Evolutionary conservation across 2,329 filamentous ascomycete genomes (phyloP), one percentile per base, ranked within the genome.

Genomic region (Biscogniauxia sp.): DNA sequence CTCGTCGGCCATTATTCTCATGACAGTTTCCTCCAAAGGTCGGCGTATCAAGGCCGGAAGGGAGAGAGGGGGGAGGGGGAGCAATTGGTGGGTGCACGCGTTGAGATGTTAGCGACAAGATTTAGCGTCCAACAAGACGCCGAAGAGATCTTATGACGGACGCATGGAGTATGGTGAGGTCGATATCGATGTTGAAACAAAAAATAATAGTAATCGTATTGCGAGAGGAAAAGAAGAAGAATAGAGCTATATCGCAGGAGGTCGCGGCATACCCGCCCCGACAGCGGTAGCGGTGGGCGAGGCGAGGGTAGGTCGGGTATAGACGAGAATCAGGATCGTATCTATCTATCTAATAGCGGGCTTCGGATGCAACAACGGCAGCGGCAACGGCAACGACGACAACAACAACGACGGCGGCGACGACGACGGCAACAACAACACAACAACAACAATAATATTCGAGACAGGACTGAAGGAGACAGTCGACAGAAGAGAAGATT

Each of bases 1-100:
- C 69, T 86, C 82, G 74, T 85, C 82, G 66, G 80, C 79, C 81
- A 84, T 83, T 62, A 70, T 62, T 60, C 64, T 72, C 60, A 66
- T 66, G 58, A 57, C 60, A 60, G 55, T 52, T 7, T 57, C 49
- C 51, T 59, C 54, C 60, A 32, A 55, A 37, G 59, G 56, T 65
- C 59, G 63, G 53, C 56, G 51, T 37, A 56, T 28, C 20, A 37
- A 54, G 26, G 53, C 26, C 11, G 32, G 32, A 15, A 15, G 32
- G 37, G 15, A n/a, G 37, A 56, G 49, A 53, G 28, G 28, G 9
- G 28, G 52, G 50, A 26, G 13, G 19, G 57, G 49, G 53, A 56
- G 37, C 23, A 28, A 37, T 51, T 59, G 59, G 51, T 60, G 20
- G 20, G 55, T 58, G 56, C 20, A 58, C 55, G 57, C 49, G 32